A percentile compares a stretch with the other conserved stretches of the same genome.
Conservation (phyloP, 176 grass and related monocot genomes). For the Triticum monococcum region DNA sequence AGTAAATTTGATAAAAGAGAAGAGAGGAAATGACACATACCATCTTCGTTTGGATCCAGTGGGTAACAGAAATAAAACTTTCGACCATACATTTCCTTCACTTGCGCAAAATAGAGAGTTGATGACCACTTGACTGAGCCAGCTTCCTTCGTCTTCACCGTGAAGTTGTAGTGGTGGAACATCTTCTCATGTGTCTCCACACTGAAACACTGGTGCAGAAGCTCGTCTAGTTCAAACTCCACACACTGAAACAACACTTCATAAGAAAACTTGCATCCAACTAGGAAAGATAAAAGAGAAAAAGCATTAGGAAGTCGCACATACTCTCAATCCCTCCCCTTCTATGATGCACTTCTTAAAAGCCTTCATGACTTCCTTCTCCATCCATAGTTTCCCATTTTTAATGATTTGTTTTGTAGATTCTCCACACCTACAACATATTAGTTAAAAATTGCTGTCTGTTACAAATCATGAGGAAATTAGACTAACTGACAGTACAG, state of each 20-base stretch:
- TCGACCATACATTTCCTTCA: constrained; percentile 17
- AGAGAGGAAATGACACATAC: neutral
- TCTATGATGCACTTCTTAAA: neutral
- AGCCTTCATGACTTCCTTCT: constrained; percentile 1
- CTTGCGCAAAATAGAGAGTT: constrained; percentile 10
- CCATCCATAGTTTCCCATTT: constrained; percentile 1
- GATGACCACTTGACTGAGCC: neutral
- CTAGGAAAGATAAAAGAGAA: neutral
- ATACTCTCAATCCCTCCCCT: neutral
- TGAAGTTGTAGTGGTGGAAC: neutral
- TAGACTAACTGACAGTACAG: neutral
- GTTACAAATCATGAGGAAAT: neutral
- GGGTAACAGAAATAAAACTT: constrained; percentile 13
- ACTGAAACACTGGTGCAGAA: neutral
- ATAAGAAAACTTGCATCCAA: neutral
- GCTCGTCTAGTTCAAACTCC: neutral
- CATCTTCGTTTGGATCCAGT: neutral
- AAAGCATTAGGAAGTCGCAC: neutral
- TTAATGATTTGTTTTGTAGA: neutral
- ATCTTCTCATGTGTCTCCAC: constrained; percentile 1
- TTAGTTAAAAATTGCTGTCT: neutral
- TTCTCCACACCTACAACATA: neutral
- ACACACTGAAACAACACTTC: neutral
- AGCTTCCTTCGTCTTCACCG: neutral
- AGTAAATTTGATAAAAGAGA: neutral